Conservation (phyloP, 495 filamentous ascomycete species). For the Staphylotrichum tortipilum region DNA sequence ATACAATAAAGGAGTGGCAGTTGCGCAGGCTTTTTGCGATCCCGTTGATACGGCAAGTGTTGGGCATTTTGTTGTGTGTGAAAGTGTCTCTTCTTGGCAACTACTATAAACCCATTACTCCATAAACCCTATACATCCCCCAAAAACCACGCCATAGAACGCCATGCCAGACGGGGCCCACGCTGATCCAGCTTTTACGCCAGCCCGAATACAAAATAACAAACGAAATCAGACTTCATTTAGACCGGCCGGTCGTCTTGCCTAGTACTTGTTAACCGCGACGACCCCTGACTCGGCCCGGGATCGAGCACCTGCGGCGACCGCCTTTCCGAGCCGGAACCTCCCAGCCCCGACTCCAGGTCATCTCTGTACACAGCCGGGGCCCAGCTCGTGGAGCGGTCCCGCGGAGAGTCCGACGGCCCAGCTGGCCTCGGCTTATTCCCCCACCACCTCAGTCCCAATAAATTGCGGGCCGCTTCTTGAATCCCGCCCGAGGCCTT, state of each 20-base stretch:
- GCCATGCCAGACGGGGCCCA: background rate
- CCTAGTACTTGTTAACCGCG: background rate
- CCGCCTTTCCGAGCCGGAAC: background rate
- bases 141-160: background rate
- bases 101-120: too few species aligned
- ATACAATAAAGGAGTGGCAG: background rate
- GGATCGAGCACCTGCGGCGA: background rate
- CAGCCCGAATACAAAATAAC: too few species aligned
- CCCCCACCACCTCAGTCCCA: conserved; percentile 35
- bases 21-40: background rate
- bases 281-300: background rate
- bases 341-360: background rate
- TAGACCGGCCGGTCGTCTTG: conserved; percentile 5
- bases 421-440: conserved; percentile 3
- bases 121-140: background rate
- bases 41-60: too few species aligned
- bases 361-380: conserved; percentile 8
- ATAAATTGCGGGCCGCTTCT: conserved; percentile 30
- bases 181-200: background rate
- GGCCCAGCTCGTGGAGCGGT: background rate
- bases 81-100: too few species aligned
- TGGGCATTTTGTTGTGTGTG: too few species aligned
- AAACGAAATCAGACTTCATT: background rate
- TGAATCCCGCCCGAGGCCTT: conserved; percentile 28
- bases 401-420: background rate